A percentile compares a stretch with the other conserved stretches of the same genome.
Conservation (phyloP, 257 asterid species). For the Prunella vulgaris region DNA sequence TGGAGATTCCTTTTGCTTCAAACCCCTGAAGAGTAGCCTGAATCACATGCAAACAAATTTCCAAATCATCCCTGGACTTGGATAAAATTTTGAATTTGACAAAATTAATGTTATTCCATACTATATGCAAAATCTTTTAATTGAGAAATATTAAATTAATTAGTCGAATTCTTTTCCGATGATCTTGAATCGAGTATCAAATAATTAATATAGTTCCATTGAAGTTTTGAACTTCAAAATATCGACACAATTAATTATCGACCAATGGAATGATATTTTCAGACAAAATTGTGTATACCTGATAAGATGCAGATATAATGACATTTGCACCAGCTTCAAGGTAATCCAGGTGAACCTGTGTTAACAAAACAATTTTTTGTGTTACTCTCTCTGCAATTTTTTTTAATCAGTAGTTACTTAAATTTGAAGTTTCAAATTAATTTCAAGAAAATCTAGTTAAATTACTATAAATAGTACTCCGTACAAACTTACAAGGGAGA, state of each 20-base stretch:
- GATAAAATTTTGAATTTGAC: neutral
- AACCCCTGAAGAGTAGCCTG: slow-evolving; percentile 91
- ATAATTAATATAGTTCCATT: neutral
- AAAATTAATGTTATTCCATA: neutral
- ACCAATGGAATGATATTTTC: neutral
- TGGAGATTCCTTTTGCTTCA: slow-evolving; percentile 64
- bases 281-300: slow-evolving; percentile 32
- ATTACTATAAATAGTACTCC: no score
- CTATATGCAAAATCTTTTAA: neutral
- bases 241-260: no score
- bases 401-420: neutral
- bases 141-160: neutral
- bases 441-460: neutral
- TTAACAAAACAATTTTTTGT: neutral
- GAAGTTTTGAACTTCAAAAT: no score
- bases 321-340: slow-evolving; percentile 83
- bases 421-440: neutral
- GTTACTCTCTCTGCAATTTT: neutral
- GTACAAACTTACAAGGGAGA: no score
- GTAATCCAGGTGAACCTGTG: slow-evolving; percentile 74
- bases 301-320: slow-evolving; percentile 73
- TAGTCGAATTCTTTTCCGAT: no score
- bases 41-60: slow-evolving; percentile 5
- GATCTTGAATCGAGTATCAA: neutral
- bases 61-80: neutral